Evolutionary conservation across 495 filamentous ascomycete species (phyloP).

Genomic region (Neurospora intermedia): DNA sequence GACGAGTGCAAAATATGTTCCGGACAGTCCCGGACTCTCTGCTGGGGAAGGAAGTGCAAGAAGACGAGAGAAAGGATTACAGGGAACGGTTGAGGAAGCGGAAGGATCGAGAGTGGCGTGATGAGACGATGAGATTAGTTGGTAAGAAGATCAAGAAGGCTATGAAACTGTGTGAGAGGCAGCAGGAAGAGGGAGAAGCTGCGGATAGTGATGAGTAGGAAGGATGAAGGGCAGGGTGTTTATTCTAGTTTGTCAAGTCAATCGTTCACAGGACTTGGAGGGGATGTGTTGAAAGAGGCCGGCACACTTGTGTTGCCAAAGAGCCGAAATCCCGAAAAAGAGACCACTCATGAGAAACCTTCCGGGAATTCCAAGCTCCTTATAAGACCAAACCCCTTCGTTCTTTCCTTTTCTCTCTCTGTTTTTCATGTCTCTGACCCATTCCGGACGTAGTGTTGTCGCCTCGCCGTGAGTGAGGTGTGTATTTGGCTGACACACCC

Average conservation of each 20-base stretch:
- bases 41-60: neutral
- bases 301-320: neutral
- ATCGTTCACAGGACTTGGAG: no score
- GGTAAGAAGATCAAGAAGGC: neutral
- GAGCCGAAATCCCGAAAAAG: neutral
- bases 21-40: neutral
- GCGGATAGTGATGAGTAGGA: neutral
- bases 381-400: neutral
- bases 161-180: neutral
- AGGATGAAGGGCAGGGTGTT: neutral
- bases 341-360: neutral
- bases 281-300: no score
- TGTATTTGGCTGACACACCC: neutral
- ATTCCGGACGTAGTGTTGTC: neutral
- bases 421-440: neutral
- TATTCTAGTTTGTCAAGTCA: neutral
- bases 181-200: neutral
- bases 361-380: neutral
- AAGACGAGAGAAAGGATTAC: neutral
- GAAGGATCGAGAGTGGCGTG: neutral
- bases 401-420: neutral
- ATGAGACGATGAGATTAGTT: neutral
- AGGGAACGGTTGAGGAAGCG: neutral
- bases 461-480: neutral
- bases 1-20: neutral